Evolutionary conservation across 768 basidiomycete species (phyloP).

Genomic region (Tylopilus rubrobrunneus): DNA sequence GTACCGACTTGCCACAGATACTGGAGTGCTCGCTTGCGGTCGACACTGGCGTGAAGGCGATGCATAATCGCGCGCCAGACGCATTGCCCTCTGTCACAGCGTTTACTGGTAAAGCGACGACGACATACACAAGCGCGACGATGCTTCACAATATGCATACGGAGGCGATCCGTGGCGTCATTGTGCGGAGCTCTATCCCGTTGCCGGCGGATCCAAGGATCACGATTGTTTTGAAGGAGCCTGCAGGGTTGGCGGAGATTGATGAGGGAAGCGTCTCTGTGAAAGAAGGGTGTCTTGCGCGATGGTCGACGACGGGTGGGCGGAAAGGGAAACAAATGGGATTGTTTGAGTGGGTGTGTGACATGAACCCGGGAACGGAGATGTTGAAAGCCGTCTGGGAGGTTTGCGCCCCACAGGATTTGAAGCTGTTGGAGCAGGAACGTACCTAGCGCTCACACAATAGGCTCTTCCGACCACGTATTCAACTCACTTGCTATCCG

Average conservation of each 20-base stretch:
- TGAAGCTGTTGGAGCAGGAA: constrained; percentile 14
- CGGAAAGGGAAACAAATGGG: constrained; percentile 18
- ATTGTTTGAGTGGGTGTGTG: constrained; percentile 30
- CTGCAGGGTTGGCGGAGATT: constrained; percentile 20
- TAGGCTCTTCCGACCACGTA: no score
- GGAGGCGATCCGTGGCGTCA: constrained; percentile 4
- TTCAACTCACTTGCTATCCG: no score
- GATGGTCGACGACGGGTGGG: constrained; percentile 13
- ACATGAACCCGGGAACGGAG: constrained; percentile 20
- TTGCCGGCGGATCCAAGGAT: constrained; percentile 26
- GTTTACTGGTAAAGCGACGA: constrained; percentile 3
- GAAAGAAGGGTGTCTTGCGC: constrained; percentile 6
- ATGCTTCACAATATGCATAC: constrained; percentile 16
- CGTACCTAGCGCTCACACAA: neutral
- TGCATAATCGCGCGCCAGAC: constrained; percentile 11
- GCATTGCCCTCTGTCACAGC: constrained; percentile 5
- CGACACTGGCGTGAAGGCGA: constrained; percentile 12
- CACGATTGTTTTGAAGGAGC: constrained; percentile 27
- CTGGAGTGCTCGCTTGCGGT: constrained; percentile 21
- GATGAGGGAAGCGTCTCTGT: constrained; percentile 11
- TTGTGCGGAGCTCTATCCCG: constrained; percentile 28
- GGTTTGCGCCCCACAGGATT: constrained; percentile 21
- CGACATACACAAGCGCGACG: constrained; percentile 16
- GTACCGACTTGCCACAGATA: constrained; percentile 10
- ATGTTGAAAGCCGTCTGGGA: constrained; percentile 29